Percentiles rank a stretch among this genome's conserved stretches.
Conservation (phyloP, 176 grass and related monocot genomes). For the Metroxylon sagu region DNA sequence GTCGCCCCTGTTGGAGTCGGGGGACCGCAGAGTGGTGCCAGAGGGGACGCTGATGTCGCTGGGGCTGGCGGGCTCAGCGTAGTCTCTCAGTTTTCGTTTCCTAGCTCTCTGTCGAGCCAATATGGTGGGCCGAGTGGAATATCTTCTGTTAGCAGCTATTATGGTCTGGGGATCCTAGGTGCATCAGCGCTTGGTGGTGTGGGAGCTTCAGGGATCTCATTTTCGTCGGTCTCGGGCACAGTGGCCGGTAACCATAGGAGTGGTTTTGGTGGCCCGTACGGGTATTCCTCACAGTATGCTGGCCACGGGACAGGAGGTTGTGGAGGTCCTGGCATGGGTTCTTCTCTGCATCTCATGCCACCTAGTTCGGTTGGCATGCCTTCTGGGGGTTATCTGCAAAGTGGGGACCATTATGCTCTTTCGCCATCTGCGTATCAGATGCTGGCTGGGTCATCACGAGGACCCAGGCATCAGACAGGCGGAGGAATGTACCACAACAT, state of each 20-base stretch:
- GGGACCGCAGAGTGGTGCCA: conserved; percentile 30
- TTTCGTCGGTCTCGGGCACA: conserved; percentile 22
- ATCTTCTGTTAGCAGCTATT: conserved; percentile 7
- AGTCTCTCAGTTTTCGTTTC: neutral
- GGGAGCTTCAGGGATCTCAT: conserved; percentile 33
- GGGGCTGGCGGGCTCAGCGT: conserved; percentile 34
- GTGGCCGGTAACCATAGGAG: conserved; percentile 32
- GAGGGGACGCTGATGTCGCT: conserved; percentile 31
- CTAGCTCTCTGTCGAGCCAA: conserved; percentile 29
- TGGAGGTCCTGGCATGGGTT: conserved; percentile 48
- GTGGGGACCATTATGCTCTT: conserved; percentile 44
- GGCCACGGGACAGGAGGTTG: conserved; percentile 47
- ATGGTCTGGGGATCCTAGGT: conserved; percentile 32
- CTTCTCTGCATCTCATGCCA: conserved; percentile 51
- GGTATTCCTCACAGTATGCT: conserved; percentile 43
- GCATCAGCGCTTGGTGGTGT: conserved; percentile 30
- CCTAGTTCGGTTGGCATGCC: conserved; percentile 37
- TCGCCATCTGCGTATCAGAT: conserved; percentile 42
- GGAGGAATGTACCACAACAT: conserved; percentile 51
- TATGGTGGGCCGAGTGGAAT: conserved; percentile 46
- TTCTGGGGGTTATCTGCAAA: conserved; percentile 40
- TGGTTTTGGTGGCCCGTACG: conserved; percentile 42
- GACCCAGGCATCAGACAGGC: conserved; percentile 37
- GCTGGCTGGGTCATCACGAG: conserved; percentile 40
- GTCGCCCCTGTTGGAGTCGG: conserved; percentile 1